Percentiles rank a stretch among this genome's conserved stretches.
These are phyloP conservation scores for Zygoascus hellenicus DNA, from an alignment of 1,139 yeast genomes.

Conservation along the genomic window DNA sequence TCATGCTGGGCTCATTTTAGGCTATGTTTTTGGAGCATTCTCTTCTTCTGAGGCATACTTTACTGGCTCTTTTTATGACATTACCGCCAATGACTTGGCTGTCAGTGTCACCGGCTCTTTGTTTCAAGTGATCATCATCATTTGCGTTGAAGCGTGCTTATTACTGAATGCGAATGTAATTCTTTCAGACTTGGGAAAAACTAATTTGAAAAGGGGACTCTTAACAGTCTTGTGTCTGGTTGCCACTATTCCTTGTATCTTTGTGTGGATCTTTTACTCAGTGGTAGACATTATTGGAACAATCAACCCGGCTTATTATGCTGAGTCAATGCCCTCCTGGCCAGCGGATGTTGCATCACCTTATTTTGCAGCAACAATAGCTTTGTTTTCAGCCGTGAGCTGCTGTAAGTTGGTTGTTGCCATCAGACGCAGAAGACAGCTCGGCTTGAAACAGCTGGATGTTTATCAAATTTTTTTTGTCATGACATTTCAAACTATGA, in stretches of 20 bases:
- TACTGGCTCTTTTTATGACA: slow-evolving; percentile 43
- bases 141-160: slow-evolving; percentile 57
- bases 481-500: slow-evolving; percentile 76
- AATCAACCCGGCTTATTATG: slow-evolving; percentile 21
- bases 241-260: slow-evolving; percentile 31
- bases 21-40: slow-evolving; percentile 49
- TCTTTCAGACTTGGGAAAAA: slow-evolving; percentile 32
- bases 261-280: slow-evolving; percentile 47
- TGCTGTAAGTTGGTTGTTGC: slow-evolving; percentile 60
- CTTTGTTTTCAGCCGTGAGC: slow-evolving; percentile 54
- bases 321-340: slow-evolving; percentile 19
- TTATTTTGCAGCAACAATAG: slow-evolving; percentile 62
- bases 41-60: slow-evolving; percentile 45
- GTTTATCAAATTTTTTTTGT: slow-evolving; percentile 73
- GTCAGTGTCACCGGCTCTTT: slow-evolving; percentile 55
- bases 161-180: slow-evolving; percentile 58
- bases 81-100: slow-evolving; percentile 35
- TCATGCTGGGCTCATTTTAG: slow-evolving; percentile 54
- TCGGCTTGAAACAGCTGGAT: slow-evolving; percentile 80
- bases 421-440: slow-evolving; percentile 58
- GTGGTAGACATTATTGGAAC: slow-evolving; percentile 34
- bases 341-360: slow-evolving; percentile 38
- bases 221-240: slow-evolving; percentile 9
- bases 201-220: slow-evolving; percentile 13
- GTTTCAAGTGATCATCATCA: slow-evolving; percentile 53